phyloP scores from a whole-genome alignment of 805 yeast genomes.

The Nakazawaea holstii region DNA sequence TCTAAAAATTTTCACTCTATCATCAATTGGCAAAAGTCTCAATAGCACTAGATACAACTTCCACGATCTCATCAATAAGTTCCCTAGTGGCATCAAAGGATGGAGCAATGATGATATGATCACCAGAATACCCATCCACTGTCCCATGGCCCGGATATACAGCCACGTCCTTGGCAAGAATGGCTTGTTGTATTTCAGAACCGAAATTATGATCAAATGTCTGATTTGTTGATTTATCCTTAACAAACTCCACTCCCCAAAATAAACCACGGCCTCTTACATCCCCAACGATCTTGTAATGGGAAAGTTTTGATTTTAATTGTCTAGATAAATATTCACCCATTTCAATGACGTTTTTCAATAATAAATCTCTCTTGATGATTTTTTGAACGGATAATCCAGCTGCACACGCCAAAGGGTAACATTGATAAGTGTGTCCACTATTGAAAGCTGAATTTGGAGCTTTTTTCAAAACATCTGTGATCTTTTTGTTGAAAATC shows the following conservation, averaged over 20 bases:
- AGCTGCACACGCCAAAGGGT: constrained; percentile 38
- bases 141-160: constrained; percentile 44
- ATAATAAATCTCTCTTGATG: constrained; percentile 25
- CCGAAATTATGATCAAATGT: constrained; percentile 27
- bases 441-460: constrained; percentile 34
- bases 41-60: constrained; percentile 20
- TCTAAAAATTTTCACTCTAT: no score
- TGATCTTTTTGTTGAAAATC: constrained; percentile 34
- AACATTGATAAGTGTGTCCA: constrained; percentile 49
- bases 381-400: constrained; percentile 42
- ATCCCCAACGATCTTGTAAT: constrained; percentile 43
- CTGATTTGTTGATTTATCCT: constrained; percentile 46
- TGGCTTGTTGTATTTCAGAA: constrained; percentile 13
- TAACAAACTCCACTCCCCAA: constrained; percentile 53
- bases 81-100: constrained; percentile 36
- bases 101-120: constrained; percentile 44
- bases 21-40: not conserved
- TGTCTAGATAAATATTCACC: constrained; percentile 37
- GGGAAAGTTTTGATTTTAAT: constrained; percentile 29
- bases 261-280: constrained; percentile 61
- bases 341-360: constrained; percentile 36
- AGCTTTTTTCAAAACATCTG: constrained; percentile 30
- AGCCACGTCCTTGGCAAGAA: constrained; percentile 36
- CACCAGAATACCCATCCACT: constrained; percentile 33
- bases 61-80: constrained; percentile 36